Evolutionary conservation across 176 grass and related monocot species (phyloP).

Genomic region (Triticum aestivum): DNA sequence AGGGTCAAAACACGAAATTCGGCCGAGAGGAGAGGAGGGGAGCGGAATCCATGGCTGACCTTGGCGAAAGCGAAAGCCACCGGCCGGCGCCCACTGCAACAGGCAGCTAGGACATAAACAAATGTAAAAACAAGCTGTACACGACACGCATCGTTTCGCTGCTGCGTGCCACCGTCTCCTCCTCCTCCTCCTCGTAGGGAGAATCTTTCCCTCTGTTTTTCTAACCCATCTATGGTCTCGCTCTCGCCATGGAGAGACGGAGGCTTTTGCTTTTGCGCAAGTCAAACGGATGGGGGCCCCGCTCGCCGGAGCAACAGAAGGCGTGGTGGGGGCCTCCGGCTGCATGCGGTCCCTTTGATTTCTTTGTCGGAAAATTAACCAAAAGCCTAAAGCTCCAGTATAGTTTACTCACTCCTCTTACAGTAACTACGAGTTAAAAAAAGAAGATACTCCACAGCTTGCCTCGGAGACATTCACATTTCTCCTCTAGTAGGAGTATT

Average conservation of each 20-base stretch:
- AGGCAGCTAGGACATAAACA: background rate
- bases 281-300: conserved; percentile 44
- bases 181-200: conserved; percentile 15
- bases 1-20: too few species aligned
- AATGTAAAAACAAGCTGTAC: background rate
- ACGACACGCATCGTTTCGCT: background rate
- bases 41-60: conserved; percentile 34
- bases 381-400: background rate
- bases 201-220: conserved; percentile 45
- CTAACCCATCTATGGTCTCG: background rate
- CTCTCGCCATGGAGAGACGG: background rate
- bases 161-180: background rate
- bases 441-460: too few species aligned
- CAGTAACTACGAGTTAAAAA: background rate
- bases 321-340: background rate
- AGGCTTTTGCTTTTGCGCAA: conserved; percentile 43
- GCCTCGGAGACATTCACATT: too few species aligned
- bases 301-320: background rate
- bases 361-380: background rate
- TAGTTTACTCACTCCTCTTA: background rate
- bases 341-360: background rate
- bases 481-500: background rate
- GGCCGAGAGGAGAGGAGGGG: too few species aligned
- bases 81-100: background rate
- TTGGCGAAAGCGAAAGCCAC: conserved; percentile 12